Conservation (phyloP, 306 rosid genomes). For the Herpetospermum pedunculosum region DNA sequence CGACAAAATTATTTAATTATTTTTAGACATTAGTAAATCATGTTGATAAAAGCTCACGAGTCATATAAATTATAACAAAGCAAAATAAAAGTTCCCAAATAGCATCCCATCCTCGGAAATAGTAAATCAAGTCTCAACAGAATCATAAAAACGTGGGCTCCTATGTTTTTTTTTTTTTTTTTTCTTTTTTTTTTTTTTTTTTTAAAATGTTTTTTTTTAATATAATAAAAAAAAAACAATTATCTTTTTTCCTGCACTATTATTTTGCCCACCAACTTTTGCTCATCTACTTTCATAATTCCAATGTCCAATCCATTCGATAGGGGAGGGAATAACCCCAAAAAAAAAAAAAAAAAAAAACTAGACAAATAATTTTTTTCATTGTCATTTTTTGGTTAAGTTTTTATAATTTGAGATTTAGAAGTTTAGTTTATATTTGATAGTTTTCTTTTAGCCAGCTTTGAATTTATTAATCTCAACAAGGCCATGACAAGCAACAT, state of each 20-base stretch:
- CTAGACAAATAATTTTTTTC: too few relatives aligned
- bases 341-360: too few relatives aligned
- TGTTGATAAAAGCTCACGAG: neutral
- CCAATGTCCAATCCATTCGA: conserved; percentile 12
- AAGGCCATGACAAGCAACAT: too few relatives aligned
- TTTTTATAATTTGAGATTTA: too few relatives aligned
- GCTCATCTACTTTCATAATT: conserved; percentile 34
- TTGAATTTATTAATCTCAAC: too few relatives aligned
- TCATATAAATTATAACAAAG: neutral
- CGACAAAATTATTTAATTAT: too few relatives aligned
- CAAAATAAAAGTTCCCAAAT: neutral
- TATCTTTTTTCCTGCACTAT: conserved; percentile 11
- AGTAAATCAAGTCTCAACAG: neutral
- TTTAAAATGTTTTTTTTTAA: too few relatives aligned
- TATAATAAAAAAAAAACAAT: neutral
- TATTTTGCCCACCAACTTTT: conserved; percentile 16
- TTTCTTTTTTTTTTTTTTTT: neutral
- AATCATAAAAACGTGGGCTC: conserved; percentile 24
- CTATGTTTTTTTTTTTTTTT: too few relatives aligned
- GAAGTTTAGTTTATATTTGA: too few relatives aligned
- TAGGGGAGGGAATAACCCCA: conserved; percentile 10
- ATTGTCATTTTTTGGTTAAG: too few relatives aligned
- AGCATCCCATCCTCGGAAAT: neutral
- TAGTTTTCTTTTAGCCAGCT: too few relatives aligned
- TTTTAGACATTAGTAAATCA: neutral